Percentiles rank a stretch among this genome's conserved stretches.
Evolutionary conservation across 1,284 basidiomycete genomes (phyloP).

Genomic region (Tausonia pullulans): DNA sequence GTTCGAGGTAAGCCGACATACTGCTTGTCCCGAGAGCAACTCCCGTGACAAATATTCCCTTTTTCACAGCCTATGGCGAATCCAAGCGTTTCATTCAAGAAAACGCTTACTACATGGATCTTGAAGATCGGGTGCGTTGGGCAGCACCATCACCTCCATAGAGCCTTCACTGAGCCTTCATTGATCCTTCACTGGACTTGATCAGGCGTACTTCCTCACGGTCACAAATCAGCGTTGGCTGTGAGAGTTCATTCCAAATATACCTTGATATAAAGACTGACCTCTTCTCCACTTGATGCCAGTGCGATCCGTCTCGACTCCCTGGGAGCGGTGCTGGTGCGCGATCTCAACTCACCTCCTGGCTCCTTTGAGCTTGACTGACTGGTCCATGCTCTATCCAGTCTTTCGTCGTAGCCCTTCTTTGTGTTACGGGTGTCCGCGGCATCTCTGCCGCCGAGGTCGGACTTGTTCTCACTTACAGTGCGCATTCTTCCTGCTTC

Average conservation of each 20-base stretch:
- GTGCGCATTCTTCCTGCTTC: constrained; percentile 24
- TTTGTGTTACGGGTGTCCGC: constrained; percentile 36
- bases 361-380: no score
- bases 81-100: constrained; percentile 50
- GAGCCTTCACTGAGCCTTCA: constrained; percentile 38
- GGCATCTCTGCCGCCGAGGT: constrained; percentile 55
- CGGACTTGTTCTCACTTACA: constrained; percentile 59
- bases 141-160: no score
- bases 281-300: constrained; percentile 32
- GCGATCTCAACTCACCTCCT: no score
- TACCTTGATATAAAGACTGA: no score
- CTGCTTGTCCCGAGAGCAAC: constrained; percentile 13
- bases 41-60: constrained; percentile 21
- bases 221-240: constrained; percentile 32
- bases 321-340: constrained; percentile 41
- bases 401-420: constrained; percentile 49
- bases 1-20: constrained; percentile 40
- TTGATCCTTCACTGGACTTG: no score
- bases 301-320: constrained; percentile 67
- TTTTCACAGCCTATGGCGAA: constrained; percentile 47
- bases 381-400: constrained; percentile 31
- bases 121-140: constrained; percentile 51
- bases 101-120: constrained; percentile 60
- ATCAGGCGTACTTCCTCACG: constrained; percentile 29
- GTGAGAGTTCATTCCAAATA: no score